Evolutionary conservation across 106 monocot species (phyloP), one percentile per base, ranked within the genome.

Genomic region (Vanilla planifolia): DNA sequence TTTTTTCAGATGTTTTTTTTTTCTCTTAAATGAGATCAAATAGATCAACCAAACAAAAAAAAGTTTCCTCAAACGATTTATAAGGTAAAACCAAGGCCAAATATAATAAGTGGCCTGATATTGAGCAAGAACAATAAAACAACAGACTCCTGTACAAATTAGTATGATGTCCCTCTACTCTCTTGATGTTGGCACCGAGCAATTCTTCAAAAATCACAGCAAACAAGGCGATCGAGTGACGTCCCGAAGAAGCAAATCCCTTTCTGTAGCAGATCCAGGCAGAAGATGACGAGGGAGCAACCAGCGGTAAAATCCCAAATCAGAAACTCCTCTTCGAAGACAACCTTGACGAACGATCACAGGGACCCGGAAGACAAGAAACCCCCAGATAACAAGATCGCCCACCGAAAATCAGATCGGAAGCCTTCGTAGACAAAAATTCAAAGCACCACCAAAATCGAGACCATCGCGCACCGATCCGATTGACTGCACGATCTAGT

Each of bases 1-100:
- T 81, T 77, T 53, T 73, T 34, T 64, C 64, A 60, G 35, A 20
- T 33, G 28, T 8, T 21, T 34, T 24, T 20, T 11, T 21, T 20
- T 11, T 21, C 35, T 28, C 57, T 57, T 57, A 22, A 5, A 19
- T 57, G 35, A 57, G 34, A 57, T 33, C 57, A 35, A 57, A 34
- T 19, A 20, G 35, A 36, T 57, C 57, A 30, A 57, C 33, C 57
- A 57, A 57, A 57, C 13, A 35, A 21, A 28, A 57, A 16, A 53
- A 53, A 30, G 30, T 29, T 53, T 9, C 53, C 26, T 53, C 21
- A 57, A 57, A 57, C 28, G 34, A 57, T 57, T 55, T 57, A 20
- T 15, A 57, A 57, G 21, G 30, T 35, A 57, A 57, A 8, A 20
- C 13, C 33, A 57, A 57, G 33, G 57, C 57, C 57, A 2, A 57